Evolutionary conservation across 352 stramenopile species (phyloP).

Genomic region (Phytophthora foliorum): DNA sequence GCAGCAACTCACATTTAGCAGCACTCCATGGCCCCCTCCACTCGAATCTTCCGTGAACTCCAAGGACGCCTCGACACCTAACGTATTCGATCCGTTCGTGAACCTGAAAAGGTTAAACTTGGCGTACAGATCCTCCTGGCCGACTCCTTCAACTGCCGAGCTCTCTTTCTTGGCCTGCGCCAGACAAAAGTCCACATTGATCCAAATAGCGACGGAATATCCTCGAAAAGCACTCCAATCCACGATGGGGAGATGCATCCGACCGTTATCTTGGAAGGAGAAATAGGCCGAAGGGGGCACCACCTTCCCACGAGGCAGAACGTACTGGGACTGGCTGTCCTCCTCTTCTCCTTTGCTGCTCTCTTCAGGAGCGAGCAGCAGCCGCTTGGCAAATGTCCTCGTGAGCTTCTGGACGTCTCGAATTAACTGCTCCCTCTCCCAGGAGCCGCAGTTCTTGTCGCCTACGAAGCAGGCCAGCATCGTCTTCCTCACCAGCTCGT

Average conservation of each 20-base stretch:
- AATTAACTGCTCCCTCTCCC: slow-evolving; percentile 39
- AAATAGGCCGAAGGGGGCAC: slow-evolving; percentile 74
- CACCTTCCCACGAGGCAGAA: slow-evolving; percentile 42
- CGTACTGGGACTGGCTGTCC: slow-evolving; percentile 40
- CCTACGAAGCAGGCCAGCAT: slow-evolving; percentile 50
- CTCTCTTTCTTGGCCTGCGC: slow-evolving; percentile 27
- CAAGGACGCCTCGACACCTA: slow-evolving; percentile 80
- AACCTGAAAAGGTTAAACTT: slow-evolving; percentile 84
- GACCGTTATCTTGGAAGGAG: slow-evolving; percentile 62
- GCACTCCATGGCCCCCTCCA: slow-evolving; percentile 28
- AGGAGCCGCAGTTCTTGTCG: slow-evolving; percentile 23
- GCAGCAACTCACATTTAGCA: slow-evolving; percentile 69
- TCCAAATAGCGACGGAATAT: slow-evolving; percentile 84
- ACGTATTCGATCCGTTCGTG: slow-evolving; percentile 69
- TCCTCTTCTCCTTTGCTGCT: slow-evolving; percentile 15
- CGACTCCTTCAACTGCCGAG: slow-evolving; percentile 6
- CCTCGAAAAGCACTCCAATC: slow-evolving; percentile 85
- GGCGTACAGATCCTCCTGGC: slow-evolving; percentile 30
- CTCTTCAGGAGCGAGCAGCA: slow-evolving; percentile 39
- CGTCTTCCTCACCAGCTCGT: slow-evolving; percentile 47
- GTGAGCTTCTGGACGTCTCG: slow-evolving; percentile 45
- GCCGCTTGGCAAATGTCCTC: slow-evolving; percentile 42
- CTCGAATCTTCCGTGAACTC: slow-evolving; percentile 50
- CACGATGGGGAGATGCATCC: slow-evolving; percentile 81
- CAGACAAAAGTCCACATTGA: slow-evolving; percentile 59